Conservation (phyloP, 805 yeast genomes). For the Wickerhamiella parazyma region DNA sequence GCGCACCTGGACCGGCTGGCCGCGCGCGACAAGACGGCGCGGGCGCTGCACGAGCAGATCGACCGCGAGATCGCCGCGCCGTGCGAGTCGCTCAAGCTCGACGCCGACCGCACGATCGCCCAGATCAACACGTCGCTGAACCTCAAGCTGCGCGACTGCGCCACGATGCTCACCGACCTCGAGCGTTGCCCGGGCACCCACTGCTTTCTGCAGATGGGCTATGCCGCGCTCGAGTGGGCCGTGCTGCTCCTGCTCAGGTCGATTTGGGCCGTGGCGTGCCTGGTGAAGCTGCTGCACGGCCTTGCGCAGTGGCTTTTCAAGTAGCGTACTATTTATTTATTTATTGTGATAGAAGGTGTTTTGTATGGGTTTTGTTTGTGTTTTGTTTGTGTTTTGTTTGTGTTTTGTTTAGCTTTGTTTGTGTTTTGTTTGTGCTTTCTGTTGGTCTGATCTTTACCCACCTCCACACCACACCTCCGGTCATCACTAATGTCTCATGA, state of each 20-base stretch:
- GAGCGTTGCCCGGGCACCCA: slow-evolving; percentile 11
- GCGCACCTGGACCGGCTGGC: slow-evolving; percentile 15
- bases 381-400: too few species aligned
- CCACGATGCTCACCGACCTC: slow-evolving; percentile 18
- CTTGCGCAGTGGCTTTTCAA: neutral
- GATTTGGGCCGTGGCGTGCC: slow-evolving; percentile 15
- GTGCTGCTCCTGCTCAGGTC: slow-evolving; percentile 16
- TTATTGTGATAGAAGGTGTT: too few species aligned
- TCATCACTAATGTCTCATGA: slow-evolving; percentile 35
- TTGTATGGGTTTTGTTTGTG: too few species aligned
- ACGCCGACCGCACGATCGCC: slow-evolving; percentile 20
- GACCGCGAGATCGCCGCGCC: slow-evolving; percentile 16
- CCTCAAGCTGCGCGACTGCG: slow-evolving; percentile 18
- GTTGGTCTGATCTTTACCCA: too few species aligned
- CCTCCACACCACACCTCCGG: too few species aligned
- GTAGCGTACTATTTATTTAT: too few species aligned
- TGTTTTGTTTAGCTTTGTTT: too few species aligned
- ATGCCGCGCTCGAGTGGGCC: slow-evolving; percentile 16
- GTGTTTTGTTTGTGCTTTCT: too few species aligned
- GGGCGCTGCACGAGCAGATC: slow-evolving; percentile 13
- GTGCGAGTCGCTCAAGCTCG: slow-evolving; percentile 16
- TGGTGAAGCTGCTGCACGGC: neutral
- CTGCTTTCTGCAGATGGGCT: slow-evolving; percentile 10
- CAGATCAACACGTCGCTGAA: slow-evolving; percentile 21
- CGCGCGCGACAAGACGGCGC: slow-evolving; percentile 13